Evolutionary conservation across 2,329 filamentous ascomycete genomes (phyloP), one percentile per base, ranked within the genome.

Genomic region (Talaromyces sp.): DNA sequence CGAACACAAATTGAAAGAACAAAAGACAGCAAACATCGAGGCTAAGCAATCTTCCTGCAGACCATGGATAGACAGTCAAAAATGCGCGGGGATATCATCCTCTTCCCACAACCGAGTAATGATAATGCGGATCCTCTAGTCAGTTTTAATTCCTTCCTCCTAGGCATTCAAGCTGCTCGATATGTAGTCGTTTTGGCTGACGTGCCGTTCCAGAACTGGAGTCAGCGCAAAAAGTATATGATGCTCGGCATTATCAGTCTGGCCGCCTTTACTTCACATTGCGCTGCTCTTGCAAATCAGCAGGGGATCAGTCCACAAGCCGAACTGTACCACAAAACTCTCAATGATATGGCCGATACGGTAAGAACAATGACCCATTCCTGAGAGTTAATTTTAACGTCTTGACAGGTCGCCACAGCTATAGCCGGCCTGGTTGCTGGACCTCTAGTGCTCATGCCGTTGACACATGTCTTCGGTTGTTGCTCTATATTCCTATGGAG

Each of bases 261-360:
- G 41, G 48, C 58, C 4, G 35, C 50, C 36, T 60, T 58, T 28
- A 28, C 41, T 36, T 57, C 55, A 39, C 50, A 57, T 50, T 35
- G 33, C n/a, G 19, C 40, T 13, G 40, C 48, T 28, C 37, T 60
- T 11, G 58, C 50, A 9, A 60, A 60, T 31, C 58, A 60, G 43
- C 55, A 58, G 31, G 55, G 54, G 5, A 53, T 62, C 40, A 41
- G 60, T 17, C 21, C 57, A 36, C 63, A 65, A 41, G 63, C 60
- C 5, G 35, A 53, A 19, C 17, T 61, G n/a, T 65, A 65, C 35
- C 57, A 62, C 9, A 64, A 60, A 51, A 61, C 52, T 7, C 45
- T 60, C 17, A 51, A 60, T 53, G 56, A 62, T 19, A 56, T 64
- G 19, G 56, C 61, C 2, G 59, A 64, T 41, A 57, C 57, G 15